phyloP scores from a whole-genome alignment of 305 asterid genomes.

The Fraxinus sp. region DNA sequence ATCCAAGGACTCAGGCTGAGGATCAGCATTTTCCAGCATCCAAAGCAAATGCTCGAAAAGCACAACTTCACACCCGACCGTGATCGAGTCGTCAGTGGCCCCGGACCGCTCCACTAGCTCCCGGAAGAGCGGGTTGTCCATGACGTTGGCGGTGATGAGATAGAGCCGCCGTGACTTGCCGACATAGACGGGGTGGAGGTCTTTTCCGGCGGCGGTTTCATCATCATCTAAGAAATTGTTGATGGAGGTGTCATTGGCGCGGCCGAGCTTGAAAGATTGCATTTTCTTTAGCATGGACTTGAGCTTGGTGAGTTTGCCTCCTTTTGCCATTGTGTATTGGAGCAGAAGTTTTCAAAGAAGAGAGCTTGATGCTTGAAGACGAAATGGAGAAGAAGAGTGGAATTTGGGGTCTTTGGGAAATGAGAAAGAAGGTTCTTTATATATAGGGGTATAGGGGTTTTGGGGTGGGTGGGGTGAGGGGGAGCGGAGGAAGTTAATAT shows the following conservation, averaged over 20 bases:
- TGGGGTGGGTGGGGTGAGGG: not conserved
- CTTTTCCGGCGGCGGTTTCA: slow-evolving; percentile 20
- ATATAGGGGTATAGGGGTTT: slow-evolving; percentile 28
- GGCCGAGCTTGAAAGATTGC: slow-evolving; percentile 86
- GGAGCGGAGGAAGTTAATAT: not conserved
- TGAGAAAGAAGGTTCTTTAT: slow-evolving; percentile 41
- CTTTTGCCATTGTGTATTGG: slow-evolving; percentile 53
- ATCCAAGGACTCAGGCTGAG: slow-evolving; percentile 71
- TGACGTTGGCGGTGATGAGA: slow-evolving; percentile 60
- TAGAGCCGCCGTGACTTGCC: slow-evolving; percentile 82
- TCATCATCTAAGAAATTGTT: slow-evolving; percentile 36
- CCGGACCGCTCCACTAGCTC: slow-evolving; percentile 71
- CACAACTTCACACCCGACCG: slow-evolving; percentile 82
- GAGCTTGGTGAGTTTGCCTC: slow-evolving; percentile 77
- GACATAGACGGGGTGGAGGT: slow-evolving; percentile 66
- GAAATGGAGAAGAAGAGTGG: not conserved
- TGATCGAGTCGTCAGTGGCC: slow-evolving; percentile 36
- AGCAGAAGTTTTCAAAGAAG: not conserved
- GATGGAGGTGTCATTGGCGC: slow-evolving; percentile 44
- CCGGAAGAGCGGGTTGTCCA: slow-evolving; percentile 74
- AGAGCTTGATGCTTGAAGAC: slow-evolving; percentile 1
- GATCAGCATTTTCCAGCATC: slow-evolving; percentile 97
- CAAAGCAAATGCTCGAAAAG: slow-evolving; percentile 88
- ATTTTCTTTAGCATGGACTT: slow-evolving; percentile 77
- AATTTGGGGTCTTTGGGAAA: slow-evolving; percentile 39